phyloP scores from a whole-genome alignment of 108 stramenopile genomes.

The Nitzschia sp. region DNA sequence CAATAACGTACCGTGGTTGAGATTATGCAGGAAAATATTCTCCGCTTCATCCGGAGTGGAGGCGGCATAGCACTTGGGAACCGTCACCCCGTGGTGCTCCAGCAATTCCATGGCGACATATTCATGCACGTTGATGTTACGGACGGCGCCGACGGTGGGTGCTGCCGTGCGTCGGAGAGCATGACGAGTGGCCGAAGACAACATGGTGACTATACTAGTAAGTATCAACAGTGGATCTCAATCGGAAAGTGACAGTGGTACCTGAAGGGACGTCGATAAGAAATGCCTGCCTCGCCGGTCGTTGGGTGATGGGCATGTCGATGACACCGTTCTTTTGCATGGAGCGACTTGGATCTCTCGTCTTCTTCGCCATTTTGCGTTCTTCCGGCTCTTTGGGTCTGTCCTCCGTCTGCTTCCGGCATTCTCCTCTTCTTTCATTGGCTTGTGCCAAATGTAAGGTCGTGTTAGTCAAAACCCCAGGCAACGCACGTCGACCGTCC shows the following conservation, averaged over 20 bases:
- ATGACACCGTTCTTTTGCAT: no score
- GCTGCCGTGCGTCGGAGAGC: slow-evolving; percentile 31
- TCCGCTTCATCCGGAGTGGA: slow-evolving; percentile 78
- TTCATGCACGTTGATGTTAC: slow-evolving; percentile 77
- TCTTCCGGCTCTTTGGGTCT: no score
- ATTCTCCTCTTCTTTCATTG: no score
- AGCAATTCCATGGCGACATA: slow-evolving; percentile 79
- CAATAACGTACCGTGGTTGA: slow-evolving; percentile 53
- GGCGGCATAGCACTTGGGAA: slow-evolving; percentile 63
- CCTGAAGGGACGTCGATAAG: no score
- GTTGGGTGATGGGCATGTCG: no score
- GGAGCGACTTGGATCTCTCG: no score
- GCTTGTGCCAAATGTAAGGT: no score
- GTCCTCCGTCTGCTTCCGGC: no score
- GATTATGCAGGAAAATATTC: slow-evolving; percentile 52
- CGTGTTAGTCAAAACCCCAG: no score
- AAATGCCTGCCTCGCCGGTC: no score
- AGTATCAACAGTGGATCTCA: background rate
- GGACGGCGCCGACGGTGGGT: slow-evolving; percentile 51
- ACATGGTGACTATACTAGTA: background rate
- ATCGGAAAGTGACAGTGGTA: background rate
- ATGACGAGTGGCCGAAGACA: background rate
- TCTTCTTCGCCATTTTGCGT: no score
- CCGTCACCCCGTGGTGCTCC: slow-evolving; percentile 66
- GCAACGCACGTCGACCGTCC: no score